Evolutionary conservation across 176 grass and related monocot genomes (phyloP), one percentile per base, ranked within the genome.

Genomic region (Phragmites australis): DNA sequence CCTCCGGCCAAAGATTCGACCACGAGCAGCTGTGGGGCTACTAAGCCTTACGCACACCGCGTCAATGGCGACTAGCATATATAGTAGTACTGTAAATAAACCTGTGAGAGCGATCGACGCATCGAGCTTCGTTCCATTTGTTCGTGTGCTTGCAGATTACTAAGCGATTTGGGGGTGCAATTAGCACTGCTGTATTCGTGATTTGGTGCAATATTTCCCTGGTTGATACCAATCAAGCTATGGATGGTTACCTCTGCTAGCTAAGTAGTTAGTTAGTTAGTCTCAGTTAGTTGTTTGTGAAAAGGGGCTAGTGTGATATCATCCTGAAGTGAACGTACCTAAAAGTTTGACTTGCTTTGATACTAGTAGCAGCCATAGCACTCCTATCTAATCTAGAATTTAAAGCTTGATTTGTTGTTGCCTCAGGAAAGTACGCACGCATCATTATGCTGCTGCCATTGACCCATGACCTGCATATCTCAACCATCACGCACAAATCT

Each of bases 11-110:
- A 31, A 82, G 64, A 17, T 82, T 82, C 68, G 82, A 83, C 23
- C 68, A 80, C 26, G 86, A 89, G 61, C 59, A 79, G 37, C 63
- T 86, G 6, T 92, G 86, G 90, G 77, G 83, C 79, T 89, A 86
- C 29, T 83, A 34, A 51, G 72, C 45, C 77, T 49, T 18, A 23
- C 47, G 18, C 29, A 22, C 62, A 22, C 62, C 44, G 3, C 37
- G 34, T 5, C 12, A 14, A 7, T 46, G 70, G 82, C 21, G 70
- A 76, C 21, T 26, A 75, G 69, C 62, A 82, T 68, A 16, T 9
- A 1, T 37, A 31, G 32, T 9, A 29, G n/a, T 74, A 27, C 37
- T 85, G 82, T 89, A 89, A 89, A 81, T 81, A 85, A 85, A 30
- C 66, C 15, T 17, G 37, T 67, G 50, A 11, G 81, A 72, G 50